Percentiles rank a stretch among this genome's conserved stretches.
Evolutionary conservation across 129 eudicot species (phyloP).

Genomic region (Lactuca saligna): DNA sequence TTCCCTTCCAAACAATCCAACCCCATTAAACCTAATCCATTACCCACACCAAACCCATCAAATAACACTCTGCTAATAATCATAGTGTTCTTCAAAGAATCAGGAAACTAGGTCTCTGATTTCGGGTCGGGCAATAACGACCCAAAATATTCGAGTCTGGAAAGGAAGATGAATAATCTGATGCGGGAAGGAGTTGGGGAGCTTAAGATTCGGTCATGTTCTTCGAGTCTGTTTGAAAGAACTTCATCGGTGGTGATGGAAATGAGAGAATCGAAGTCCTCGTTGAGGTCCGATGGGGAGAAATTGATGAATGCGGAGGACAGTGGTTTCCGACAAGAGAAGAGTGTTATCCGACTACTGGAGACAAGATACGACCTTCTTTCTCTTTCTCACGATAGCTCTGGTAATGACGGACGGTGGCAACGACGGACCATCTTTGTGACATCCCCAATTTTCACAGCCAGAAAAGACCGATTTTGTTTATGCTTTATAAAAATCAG

Average conservation of each 20-base stretch:
- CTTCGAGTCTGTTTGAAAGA: slow-evolving; percentile 69
- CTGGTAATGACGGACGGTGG: too few relatives aligned
- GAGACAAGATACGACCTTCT: too few relatives aligned
- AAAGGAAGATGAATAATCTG: slow-evolving; percentile 63
- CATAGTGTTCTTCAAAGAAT: slow-evolving; percentile 65
- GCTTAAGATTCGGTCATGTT: slow-evolving; percentile 50
- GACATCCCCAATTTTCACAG: too few relatives aligned
- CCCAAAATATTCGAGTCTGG: slow-evolving; percentile 48
- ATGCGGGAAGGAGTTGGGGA: slow-evolving; percentile 53
- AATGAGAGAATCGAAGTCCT: slow-evolving; percentile 71
- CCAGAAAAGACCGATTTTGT: too few relatives aligned
- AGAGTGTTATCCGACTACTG: too few relatives aligned
- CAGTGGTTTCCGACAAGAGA: too few relatives aligned
- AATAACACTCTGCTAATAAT: slow-evolving; percentile 51
- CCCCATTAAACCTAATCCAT: slow-evolving; percentile 33
- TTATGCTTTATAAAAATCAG: too few relatives aligned
- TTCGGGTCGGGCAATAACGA: slow-evolving; percentile 59
- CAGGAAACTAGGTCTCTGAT: slow-evolving; percentile 71
- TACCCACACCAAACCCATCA: slow-evolving; percentile 45
- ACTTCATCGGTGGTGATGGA: slow-evolving; percentile 75
- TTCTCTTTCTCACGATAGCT: too few relatives aligned
- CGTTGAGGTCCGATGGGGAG: slow-evolving; percentile 34
- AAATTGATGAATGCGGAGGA: too few relatives aligned
- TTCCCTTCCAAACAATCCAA: slow-evolving; percentile 35
- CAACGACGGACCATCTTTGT: too few relatives aligned